A percentile compares a stretch with the other conserved stretches of the same genome.
These are phyloP conservation scores for Pythium insidiosum DNA, from an alignment of 352 stramenopile genomes.

Conservation along the genomic window DNA sequence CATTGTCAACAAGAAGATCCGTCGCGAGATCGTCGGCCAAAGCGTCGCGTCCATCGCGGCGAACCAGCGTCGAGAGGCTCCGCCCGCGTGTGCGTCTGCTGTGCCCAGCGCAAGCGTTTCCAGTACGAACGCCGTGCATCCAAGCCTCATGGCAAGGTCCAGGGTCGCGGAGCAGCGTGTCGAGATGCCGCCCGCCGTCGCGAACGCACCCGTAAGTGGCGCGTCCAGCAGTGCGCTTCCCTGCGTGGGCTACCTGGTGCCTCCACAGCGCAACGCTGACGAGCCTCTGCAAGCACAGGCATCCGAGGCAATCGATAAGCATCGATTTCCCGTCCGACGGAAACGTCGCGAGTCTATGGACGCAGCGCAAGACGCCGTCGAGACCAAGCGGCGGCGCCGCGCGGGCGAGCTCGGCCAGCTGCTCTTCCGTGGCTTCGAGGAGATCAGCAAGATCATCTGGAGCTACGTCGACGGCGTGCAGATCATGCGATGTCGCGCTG, in stretches of 20 bases:
- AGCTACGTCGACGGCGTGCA: slow-evolving; percentile 68
- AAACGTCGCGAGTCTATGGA: background rate
- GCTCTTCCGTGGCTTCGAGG: slow-evolving; percentile 53
- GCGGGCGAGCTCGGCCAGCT: slow-evolving; percentile 27
- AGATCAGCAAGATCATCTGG: slow-evolving; percentile 69
- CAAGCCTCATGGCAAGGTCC: too few species aligned
- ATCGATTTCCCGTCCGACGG: background rate
- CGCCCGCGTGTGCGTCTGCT: background rate
- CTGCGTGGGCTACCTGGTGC: background rate
- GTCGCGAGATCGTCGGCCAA: slow-evolving; percentile 21
- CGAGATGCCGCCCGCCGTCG: background rate
- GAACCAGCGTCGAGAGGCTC: background rate
- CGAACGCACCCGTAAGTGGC: too few species aligned
- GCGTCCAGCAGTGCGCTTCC: too few species aligned
- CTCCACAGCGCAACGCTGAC: background rate
- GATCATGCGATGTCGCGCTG: slow-evolving; percentile 59
- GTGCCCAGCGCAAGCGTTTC: too few species aligned
- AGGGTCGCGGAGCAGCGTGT: too few species aligned
- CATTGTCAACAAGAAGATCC: slow-evolving; percentile 85
- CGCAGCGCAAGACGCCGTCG: too few species aligned
- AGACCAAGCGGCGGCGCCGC: slow-evolving; percentile 7
- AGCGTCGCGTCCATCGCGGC: background rate
- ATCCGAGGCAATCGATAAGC: background rate
- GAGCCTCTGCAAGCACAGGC: too few species aligned
- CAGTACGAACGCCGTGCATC: too few species aligned